Evolutionary conservation across 1,284 basidiomycete species (phyloP), one percentile per base, ranked within the genome.

Genomic region (Anthracocystis setariae): DNA sequence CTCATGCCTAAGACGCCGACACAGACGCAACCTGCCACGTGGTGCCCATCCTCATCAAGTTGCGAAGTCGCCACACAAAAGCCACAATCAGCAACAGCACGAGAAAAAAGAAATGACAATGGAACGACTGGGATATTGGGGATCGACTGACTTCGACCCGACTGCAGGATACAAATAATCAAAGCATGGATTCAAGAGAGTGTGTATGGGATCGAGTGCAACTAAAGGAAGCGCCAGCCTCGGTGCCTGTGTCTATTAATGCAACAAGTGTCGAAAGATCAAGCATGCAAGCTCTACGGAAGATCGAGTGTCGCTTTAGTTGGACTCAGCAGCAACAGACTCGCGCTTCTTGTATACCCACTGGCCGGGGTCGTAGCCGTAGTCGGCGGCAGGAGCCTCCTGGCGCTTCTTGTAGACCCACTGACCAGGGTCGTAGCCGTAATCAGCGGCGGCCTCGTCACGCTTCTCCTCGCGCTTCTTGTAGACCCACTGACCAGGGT

Each of bases 391-490:
- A n/a, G n/a, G n/a, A 21, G 40, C 40, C 7, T 43, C 40, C 9
- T 8, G 8, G 40, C 40, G 40, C n/a, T n/a, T n/a, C 40, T 43
- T 43, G 40, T 43, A 43, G 7, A n/a, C 40, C 40, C 40, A 43
- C 40, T 43, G 40, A 23, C 40, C 20, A 24, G 40, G 40, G 40
- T 43, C 40, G 40, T 43, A 43, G 40, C 40, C 40, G 20, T 43
- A 43, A 17, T 43, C 40, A 17, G 40, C 40, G 17, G 40, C 18
- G 24, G 40, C 20, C 20, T 25, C 27, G 25, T 46, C 43, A 13
- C n/a, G n/a, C n/a, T n/a, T n/a, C n/a, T n/a, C n/a, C n/a, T 45
- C 51, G n/a, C 43, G 42, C 51, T 57, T 42, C 51, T 57, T 42
- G 53, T 54, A 54, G 33, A 13, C 52, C 53, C 53, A 56, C 46